phyloP scores from a whole-genome alignment of 176 grass and related monocot genomes.

The Rhipidocladum racemiflorum region DNA sequence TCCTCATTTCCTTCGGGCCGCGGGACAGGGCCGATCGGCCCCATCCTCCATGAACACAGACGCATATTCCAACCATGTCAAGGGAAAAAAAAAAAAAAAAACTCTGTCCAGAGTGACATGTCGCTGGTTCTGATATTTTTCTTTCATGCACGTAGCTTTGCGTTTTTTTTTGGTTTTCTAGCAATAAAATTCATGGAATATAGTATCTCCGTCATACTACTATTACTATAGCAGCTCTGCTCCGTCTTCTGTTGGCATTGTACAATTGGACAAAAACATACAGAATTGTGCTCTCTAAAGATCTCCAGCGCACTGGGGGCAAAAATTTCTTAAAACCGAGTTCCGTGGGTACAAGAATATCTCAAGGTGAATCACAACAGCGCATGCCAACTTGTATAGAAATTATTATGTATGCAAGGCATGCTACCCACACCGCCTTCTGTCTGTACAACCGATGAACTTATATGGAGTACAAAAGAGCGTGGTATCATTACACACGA shows the following conservation, averaged over 20 bases:
- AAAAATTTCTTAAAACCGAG: not conserved
- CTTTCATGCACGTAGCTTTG: not conserved
- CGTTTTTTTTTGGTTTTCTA: not conserved
- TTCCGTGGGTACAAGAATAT: not conserved
- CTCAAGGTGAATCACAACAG: conserved; percentile 15
- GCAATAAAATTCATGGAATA: not conserved
- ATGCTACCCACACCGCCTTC: conserved; percentile 30
- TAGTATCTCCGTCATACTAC: no score
- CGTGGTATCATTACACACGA: conserved; percentile 29
- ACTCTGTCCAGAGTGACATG: no score
- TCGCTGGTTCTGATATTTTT: not conserved
- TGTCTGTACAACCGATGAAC: conserved; percentile 44
- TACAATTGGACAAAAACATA: not conserved
- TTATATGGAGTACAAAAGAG: conserved; percentile 23
- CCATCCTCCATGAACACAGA: no score
- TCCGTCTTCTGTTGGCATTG: not conserved
- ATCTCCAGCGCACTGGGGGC: not conserved
- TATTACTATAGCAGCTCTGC: no score
- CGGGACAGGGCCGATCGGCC: no score
- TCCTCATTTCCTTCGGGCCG: no score
- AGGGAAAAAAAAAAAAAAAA: no score
- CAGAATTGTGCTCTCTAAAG: not conserved
- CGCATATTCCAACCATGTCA: no score
- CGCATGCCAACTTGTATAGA: conserved; percentile 49
- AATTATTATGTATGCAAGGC: conserved; percentile 32